These are phyloP conservation scores for Lasiosphaeria miniovina DNA, from an alignment of 495 filamentous ascomycete species.

Conservation along the genomic window DNA sequence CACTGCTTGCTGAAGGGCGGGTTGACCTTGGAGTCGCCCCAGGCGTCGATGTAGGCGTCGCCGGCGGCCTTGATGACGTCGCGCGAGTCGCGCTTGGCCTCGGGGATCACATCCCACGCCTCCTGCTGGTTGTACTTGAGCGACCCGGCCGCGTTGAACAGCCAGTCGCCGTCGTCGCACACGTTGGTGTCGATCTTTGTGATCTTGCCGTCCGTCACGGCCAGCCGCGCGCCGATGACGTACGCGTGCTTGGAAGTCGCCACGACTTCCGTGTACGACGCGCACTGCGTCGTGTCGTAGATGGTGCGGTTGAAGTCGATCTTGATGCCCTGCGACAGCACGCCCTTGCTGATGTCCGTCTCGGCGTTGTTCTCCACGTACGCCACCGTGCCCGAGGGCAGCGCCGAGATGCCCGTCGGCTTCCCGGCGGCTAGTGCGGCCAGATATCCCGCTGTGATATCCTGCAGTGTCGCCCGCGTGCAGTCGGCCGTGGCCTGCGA, in stretches of 20 bases:
- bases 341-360: slow-evolving; percentile 24
- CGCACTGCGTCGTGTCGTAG: slow-evolving; percentile 25
- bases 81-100: slow-evolving; percentile 33
- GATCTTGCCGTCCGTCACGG: slow-evolving; percentile 26
- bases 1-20: slow-evolving; percentile 42
- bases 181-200: slow-evolving; percentile 33
- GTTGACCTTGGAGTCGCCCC: slow-evolving; percentile 32
- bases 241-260: slow-evolving; percentile 26
- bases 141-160: slow-evolving; percentile 36
- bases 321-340: slow-evolving; percentile 26
- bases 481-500: slow-evolving; percentile 23
- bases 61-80: slow-evolving; percentile 40
- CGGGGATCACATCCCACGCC: slow-evolving; percentile 37
- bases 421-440: slow-evolving; percentile 14
- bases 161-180: slow-evolving; percentile 34
- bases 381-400: slow-evolving; percentile 6
- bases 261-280: slow-evolving; percentile 34
- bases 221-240: slow-evolving; percentile 23
- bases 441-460: slow-evolving; percentile 20
- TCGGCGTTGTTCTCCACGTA: slow-evolving; percentile 22
- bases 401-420: slow-evolving; percentile 2
- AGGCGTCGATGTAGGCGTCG: slow-evolving; percentile 44
- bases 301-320: slow-evolving; percentile 28
- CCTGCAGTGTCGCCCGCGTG: slow-evolving; percentile 18
- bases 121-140: slow-evolving; percentile 30